Conservation (phyloP, 345 rosid species). For the Stellera chamaejasme region DNA sequence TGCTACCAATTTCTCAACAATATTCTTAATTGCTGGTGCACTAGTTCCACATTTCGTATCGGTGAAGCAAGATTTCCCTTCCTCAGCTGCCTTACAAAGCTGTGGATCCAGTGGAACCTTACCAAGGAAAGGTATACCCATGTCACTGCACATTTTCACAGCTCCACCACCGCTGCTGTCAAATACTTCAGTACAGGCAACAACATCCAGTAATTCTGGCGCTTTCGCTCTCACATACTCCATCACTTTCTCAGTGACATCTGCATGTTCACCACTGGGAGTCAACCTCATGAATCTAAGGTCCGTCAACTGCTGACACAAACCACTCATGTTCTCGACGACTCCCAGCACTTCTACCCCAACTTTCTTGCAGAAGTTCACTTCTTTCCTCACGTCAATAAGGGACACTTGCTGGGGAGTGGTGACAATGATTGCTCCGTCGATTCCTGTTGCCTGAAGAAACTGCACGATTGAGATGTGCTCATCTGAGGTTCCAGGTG, state of each 20-base stretch:
- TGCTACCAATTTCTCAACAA: conserved; percentile 40
- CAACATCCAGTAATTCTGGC: conserved; percentile 56
- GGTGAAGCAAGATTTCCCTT: conserved; percentile 80
- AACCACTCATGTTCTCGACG: conserved; percentile 97
- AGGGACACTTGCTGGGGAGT: conserved; percentile 93
- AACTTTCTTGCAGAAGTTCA: conserved; percentile 90
- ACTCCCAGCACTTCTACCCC: conserved; percentile 83
- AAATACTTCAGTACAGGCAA: conserved; percentile 65
- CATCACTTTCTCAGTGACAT: conserved; percentile 47
- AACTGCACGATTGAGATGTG: conserved; percentile 91
- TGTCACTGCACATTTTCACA: conserved; percentile 65
- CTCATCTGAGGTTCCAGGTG: conserved; percentile 96
- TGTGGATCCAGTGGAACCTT: conserved; percentile 86
- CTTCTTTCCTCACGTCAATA: conserved; percentile 90
- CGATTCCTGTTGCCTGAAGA: conserved; percentile 77
- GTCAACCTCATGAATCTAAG: conserved; percentile 48
- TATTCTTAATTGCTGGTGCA: conserved; percentile 55
- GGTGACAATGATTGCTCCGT: conserved; percentile 89
- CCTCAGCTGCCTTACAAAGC: conserved; percentile 83
- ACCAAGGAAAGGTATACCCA: conserved; percentile 83
- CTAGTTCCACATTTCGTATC: conserved; percentile 58
- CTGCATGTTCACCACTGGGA: conserved; percentile 43
- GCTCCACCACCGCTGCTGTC: conserved; percentile 92
- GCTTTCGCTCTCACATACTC: conserved; percentile 53
- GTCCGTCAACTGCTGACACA: conserved; percentile 64